Evolutionary conservation across 768 basidiomycete genomes (phyloP).

Genomic region (Mycena belliarum): DNA sequence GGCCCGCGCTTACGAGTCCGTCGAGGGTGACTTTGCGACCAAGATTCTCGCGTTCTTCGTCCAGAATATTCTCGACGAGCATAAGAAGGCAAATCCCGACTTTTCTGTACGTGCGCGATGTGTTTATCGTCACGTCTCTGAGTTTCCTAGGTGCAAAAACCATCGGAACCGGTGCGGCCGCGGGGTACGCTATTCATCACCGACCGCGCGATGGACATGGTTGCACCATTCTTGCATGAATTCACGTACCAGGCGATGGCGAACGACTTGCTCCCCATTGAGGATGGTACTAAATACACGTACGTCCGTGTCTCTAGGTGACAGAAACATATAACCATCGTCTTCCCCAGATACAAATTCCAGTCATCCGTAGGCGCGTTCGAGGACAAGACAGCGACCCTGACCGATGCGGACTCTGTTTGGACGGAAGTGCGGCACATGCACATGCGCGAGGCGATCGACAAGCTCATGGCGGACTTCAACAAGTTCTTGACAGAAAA

Average conservation of each 20-base stretch:
- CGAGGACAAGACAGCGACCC: slow-evolving; percentile 84
- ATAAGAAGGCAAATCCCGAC: slow-evolving; percentile 83
- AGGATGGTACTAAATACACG: slow-evolving; percentile 86
- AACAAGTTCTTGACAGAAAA: slow-evolving; percentile 93
- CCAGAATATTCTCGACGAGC: slow-evolving; percentile 80
- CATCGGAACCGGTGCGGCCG: slow-evolving; percentile 57
- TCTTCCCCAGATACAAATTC: slow-evolving; percentile 82
- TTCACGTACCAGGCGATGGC: slow-evolving; percentile 99
- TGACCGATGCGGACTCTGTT: slow-evolving; percentile 86
- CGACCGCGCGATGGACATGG: slow-evolving; percentile 93
- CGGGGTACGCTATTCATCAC: slow-evolving; percentile 87
- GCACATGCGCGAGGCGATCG: slow-evolving; percentile 99
- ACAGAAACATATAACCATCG: background rate
- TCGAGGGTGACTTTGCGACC: slow-evolving; percentile 75
- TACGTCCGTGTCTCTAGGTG: slow-evolving; percentile 34
- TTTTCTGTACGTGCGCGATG: slow-evolving; percentile 68
- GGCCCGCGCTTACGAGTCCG: slow-evolving; percentile 66
- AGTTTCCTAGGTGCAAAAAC: slow-evolving; percentile 42
- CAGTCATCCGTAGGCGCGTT: slow-evolving; percentile 81
- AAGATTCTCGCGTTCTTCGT: slow-evolving; percentile 86
- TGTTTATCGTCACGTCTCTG: background rate
- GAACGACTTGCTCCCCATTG: slow-evolving; percentile 88
- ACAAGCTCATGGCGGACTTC: slow-evolving; percentile 95
- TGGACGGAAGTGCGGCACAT: slow-evolving; percentile 94
- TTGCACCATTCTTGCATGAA: slow-evolving; percentile 91